A percentile compares a stretch with the other conserved stretches of the same genome.
Conservation (phyloP, 345 rosid species). For the Heritiera littoralis region DNA sequence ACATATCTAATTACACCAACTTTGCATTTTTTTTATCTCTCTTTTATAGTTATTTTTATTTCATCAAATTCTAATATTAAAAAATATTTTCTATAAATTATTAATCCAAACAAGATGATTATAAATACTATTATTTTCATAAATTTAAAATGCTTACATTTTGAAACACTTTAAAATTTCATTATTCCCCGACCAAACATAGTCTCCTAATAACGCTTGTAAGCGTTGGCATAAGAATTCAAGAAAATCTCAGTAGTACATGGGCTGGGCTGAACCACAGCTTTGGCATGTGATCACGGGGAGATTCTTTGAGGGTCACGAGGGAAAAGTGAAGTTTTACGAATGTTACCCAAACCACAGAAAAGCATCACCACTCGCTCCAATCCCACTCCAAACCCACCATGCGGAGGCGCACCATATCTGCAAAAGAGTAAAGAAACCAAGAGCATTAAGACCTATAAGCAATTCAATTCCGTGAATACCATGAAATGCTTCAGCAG, state of each 20-base stretch:
- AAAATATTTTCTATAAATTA: no score
- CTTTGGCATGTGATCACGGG: conserved; percentile 41
- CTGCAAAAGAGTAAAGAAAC: conserved; percentile 36
- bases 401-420: conserved; percentile 87
- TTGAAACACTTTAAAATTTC: no score
- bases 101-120: no score
- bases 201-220: neutral
- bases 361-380: conserved; percentile 92
- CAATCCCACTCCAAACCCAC: conserved; percentile 58
- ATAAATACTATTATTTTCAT: no score
- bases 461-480: neutral
- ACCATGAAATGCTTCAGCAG: neutral
- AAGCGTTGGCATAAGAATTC: neutral
- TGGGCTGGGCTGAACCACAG: neutral
- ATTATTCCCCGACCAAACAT: no score
- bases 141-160: no score
- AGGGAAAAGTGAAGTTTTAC: conserved; percentile 81
- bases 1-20: no score
- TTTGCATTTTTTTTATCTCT: no score
- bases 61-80: no score
- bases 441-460: neutral
- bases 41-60: no score
- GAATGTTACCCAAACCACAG: conserved; percentile 73
- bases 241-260: neutral
- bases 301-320: conserved; percentile 79